These are phyloP conservation scores for Boletus pseudo-olivaceus DNA, from an alignment of 768 basidiomycete genomes.

Conservation along the genomic window DNA sequence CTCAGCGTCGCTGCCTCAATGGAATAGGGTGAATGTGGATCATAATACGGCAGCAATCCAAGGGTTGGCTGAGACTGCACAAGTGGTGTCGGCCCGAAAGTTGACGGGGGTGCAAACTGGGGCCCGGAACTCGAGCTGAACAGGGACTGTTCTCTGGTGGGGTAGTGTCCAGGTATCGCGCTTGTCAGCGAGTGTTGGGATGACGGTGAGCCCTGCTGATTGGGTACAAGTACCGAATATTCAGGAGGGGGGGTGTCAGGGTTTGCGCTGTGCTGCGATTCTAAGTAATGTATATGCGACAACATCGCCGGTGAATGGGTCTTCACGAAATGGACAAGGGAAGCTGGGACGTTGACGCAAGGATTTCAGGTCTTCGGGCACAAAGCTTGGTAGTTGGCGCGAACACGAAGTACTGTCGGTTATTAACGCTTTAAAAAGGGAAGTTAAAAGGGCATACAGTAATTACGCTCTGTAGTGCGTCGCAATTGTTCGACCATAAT, in stretches of 20 bases:
- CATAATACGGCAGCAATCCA: constrained; percentile 39
- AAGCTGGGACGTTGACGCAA: not conserved
- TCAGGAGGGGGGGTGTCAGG: constrained; percentile 31
- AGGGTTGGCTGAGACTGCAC: constrained; percentile 34
- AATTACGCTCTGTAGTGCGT: not conserved
- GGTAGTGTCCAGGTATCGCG: constrained; percentile 13
- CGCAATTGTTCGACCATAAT: not conserved
- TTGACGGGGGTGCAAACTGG: constrained; percentile 16
- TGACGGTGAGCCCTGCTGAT: constrained; percentile 12
- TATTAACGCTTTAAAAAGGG: not conserved
- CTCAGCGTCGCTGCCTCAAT: constrained; percentile 35
- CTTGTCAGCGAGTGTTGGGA: constrained; percentile 16
- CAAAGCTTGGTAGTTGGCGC: not conserved
- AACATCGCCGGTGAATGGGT: constrained; percentile 7
- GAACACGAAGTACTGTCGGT: not conserved
- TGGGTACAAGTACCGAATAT: constrained; percentile 20
- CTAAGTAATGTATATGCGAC: constrained; percentile 12
- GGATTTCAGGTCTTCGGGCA: not conserved
- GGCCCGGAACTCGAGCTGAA: constrained; percentile 15
- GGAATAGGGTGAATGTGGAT: constrained; percentile 40
- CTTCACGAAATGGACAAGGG: not conserved
- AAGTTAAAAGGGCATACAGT: not conserved
- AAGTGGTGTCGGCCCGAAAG: constrained; percentile 42
- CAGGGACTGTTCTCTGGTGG: constrained; percentile 11
- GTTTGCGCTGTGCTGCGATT: constrained; percentile 19